Evolutionary conservation across 768 basidiomycete genomes (phyloP).

Genomic region (Mycena crocata): DNA sequence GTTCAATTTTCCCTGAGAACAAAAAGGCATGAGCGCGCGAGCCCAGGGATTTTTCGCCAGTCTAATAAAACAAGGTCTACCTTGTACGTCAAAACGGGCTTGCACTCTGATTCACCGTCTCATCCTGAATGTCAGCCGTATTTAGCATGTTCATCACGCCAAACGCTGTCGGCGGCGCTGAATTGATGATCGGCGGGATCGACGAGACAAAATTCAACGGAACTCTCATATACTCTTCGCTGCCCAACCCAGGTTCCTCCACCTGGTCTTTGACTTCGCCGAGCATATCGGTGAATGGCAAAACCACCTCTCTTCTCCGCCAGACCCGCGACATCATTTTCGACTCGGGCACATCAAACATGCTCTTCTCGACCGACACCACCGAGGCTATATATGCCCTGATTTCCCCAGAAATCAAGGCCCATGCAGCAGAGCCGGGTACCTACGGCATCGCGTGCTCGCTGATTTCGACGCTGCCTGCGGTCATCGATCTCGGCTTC

Average conservation of each 20-base stretch:
- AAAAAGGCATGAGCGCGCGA: slow-evolving; percentile 60
- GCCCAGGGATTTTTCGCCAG: slow-evolving; percentile 62
- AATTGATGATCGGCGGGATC: slow-evolving; percentile 65
- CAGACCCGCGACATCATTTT: slow-evolving; percentile 59
- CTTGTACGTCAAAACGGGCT: slow-evolving; percentile 48
- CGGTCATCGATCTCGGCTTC: slow-evolving; percentile 64
- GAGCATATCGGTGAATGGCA: slow-evolving; percentile 62
- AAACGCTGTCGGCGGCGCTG: slow-evolving; percentile 57
- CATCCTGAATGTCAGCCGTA: slow-evolving; percentile 47
- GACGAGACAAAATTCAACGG: slow-evolving; percentile 65
- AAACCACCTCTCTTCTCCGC: slow-evolving; percentile 57
- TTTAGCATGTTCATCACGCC: slow-evolving; percentile 66
- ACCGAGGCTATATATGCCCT: slow-evolving; percentile 64
- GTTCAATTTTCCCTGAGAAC: not conserved
- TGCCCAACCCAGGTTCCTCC: slow-evolving; percentile 40
- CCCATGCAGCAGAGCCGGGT: slow-evolving; percentile 62
- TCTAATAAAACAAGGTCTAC: slow-evolving; percentile 59
- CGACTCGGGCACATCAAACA: slow-evolving; percentile 68
- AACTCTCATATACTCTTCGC: slow-evolving; percentile 53
- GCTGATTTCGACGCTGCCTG: slow-evolving; percentile 58
- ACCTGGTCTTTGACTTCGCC: slow-evolving; percentile 55
- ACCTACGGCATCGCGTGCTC: slow-evolving; percentile 67
- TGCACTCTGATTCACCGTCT: not conserved
- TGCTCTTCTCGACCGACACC: slow-evolving; percentile 60
- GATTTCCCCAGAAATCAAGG: slow-evolving; percentile 66